Conservation (phyloP, 768 basidiomycete species). For the Pisolithus orientalis region DNA sequence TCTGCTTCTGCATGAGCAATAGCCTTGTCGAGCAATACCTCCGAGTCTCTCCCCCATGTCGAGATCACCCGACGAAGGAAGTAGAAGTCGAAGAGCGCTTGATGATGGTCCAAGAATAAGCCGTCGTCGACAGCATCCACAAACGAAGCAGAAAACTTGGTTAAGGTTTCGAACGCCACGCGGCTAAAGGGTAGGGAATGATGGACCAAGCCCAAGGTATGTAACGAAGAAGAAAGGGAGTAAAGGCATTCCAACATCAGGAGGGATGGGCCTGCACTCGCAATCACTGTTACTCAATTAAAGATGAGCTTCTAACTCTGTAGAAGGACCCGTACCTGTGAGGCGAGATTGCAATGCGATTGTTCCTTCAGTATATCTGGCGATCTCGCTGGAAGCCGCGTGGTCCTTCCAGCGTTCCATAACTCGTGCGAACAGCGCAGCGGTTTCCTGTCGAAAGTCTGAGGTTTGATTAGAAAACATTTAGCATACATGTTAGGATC, state of each 20-base stretch:
- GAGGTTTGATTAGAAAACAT: slow-evolving; percentile 1
- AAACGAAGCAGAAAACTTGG: slow-evolving; percentile 29
- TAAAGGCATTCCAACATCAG: slow-evolving; percentile 50
- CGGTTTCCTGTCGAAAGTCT: slow-evolving; percentile 47
- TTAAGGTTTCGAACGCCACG: slow-evolving; percentile 35
- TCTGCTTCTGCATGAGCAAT: slow-evolving; percentile 19
- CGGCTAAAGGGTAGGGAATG: slow-evolving; percentile 28
- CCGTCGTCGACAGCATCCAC: slow-evolving; percentile 27
- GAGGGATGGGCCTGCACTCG: slow-evolving; percentile 41
- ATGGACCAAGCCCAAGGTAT: slow-evolving; percentile 47
- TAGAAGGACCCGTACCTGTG: slow-evolving; percentile 8
- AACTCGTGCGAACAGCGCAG: slow-evolving; percentile 37
- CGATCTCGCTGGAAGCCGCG: slow-evolving; percentile 27
- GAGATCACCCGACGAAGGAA: slow-evolving; percentile 41
- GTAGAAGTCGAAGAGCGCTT: slow-evolving; percentile 39
- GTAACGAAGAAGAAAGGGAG: slow-evolving; percentile 45
- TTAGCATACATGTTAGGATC: slow-evolving; percentile 1
- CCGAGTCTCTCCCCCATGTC: slow-evolving; percentile 19
- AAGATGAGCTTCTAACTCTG: slow-evolving; percentile 6
- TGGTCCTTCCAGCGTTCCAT: slow-evolving; percentile 49
- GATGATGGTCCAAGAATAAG: slow-evolving; percentile 21
- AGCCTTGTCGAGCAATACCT: slow-evolving; percentile 22
- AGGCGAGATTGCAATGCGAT: not conserved
- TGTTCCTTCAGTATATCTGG: slow-evolving; percentile 13
- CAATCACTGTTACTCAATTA: slow-evolving; percentile 11